phyloP scores from a whole-genome alignment of 441 rosid genomes.

The Pelargonium hybrid region DNA sequence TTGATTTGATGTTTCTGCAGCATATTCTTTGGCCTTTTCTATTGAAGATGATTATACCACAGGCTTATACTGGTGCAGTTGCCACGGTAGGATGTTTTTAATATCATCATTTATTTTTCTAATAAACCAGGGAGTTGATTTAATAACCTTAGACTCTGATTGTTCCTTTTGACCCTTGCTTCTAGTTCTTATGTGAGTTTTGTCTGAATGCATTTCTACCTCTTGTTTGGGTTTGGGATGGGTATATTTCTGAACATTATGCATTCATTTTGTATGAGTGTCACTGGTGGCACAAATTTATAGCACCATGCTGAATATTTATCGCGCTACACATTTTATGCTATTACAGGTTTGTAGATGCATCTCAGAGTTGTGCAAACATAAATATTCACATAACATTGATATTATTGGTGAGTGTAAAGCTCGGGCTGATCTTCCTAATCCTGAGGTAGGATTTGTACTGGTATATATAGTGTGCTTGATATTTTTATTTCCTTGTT shows the following conservation, averaged over 20 bases:
- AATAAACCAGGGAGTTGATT: background rate
- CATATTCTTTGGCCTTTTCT: conserved; percentile 95
- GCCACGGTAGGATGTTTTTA: conserved; percentile 51
- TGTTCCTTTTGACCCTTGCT: conserved; percentile 8
- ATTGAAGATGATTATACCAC: conserved; percentile 77
- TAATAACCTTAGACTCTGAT: conserved; percentile 1
- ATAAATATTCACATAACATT: conserved; percentile 45
- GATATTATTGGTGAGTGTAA: conserved; percentile 72
- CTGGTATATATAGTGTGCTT: conserved; percentile 18
- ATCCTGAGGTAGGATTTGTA: conserved; percentile 54
- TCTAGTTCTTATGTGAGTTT: conserved; percentile 5
- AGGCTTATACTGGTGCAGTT: conserved; percentile 59
- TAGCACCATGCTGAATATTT: background rate
- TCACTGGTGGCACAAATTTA: background rate
- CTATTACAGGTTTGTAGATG: conserved; percentile 85
- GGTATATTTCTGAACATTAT: conserved; percentile 6
- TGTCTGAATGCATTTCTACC: conserved; percentile 2
- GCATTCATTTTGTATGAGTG: background rate
- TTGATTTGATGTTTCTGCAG: conserved; percentile 37
- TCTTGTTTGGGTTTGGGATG: conserved; percentile 11
- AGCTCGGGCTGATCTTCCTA: conserved; percentile 75
- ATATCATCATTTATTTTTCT: conserved; percentile 12
- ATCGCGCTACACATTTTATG: conserved; percentile 18
- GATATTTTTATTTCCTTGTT: conserved; percentile 4
- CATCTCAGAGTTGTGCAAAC: conserved; percentile 79